These are phyloP conservation scores for Stramenopiles sp. DNA, from an alignment of 352 stramenopile genomes.

Conservation along the genomic window DNA sequence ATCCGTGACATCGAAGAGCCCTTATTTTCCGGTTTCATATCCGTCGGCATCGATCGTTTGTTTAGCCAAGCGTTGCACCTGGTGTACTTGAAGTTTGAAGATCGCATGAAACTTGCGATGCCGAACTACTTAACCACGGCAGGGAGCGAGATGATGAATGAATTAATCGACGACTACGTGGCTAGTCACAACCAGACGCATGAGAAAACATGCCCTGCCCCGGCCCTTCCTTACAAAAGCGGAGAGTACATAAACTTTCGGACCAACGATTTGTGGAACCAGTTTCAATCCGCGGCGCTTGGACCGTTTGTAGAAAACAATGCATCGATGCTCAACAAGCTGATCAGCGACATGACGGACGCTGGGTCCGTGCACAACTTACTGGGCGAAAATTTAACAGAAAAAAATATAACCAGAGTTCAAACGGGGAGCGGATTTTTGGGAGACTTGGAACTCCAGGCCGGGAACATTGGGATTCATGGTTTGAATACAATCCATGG, in stretches of 20 bases:
- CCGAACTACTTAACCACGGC: background rate
- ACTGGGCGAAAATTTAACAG: background rate
- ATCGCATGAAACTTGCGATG: background rate
- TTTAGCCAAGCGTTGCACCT: background rate
- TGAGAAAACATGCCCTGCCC: background rate
- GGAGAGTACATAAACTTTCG: background rate
- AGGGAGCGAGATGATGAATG: background rate
- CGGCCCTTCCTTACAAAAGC: background rate
- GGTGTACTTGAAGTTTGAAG: background rate
- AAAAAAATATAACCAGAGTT: background rate
- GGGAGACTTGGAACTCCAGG: background rate
- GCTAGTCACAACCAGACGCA: background rate
- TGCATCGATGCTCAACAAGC: background rate
- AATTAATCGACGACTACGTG: background rate
- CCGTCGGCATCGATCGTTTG: background rate
- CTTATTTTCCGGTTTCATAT: background rate
- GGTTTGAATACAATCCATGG: background rate
- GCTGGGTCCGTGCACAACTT: background rate
- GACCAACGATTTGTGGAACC: background rate
- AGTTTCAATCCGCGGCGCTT: background rate
- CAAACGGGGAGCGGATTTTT: background rate
- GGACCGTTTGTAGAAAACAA: background rate
- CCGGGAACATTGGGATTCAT: background rate
- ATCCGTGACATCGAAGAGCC: background rate
- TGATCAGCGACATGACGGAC: background rate